These are phyloP conservation scores for Claviceps capensis DNA, from an alignment of 2,329 filamentous ascomycete genomes.

Conservation along the genomic window DNA sequence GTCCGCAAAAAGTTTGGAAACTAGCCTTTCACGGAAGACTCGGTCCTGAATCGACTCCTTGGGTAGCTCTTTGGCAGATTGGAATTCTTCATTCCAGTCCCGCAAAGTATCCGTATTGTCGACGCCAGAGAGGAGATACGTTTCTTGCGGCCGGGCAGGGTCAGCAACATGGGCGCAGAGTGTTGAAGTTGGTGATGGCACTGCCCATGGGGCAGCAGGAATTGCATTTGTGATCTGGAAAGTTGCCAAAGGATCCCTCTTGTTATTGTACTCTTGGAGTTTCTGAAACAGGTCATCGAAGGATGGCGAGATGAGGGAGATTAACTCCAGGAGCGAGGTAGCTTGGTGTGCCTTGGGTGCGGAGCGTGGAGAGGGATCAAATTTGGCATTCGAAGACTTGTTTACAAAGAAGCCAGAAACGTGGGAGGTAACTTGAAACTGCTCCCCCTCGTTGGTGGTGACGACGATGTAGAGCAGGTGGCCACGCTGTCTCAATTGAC, in stretches of 20 bases:
- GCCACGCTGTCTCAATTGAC: slow-evolving; percentile 78
- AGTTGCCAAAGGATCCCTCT: slow-evolving; percentile 75
- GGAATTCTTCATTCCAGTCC: slow-evolving; percentile 99
- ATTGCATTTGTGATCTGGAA: slow-evolving; percentile 95
- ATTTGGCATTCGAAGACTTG: slow-evolving; percentile 89
- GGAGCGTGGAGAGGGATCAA: slow-evolving; percentile 73
- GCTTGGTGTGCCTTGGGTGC: slow-evolving; percentile 65
- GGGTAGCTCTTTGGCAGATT: slow-evolving; percentile 87
- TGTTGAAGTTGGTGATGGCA: slow-evolving; percentile 52
- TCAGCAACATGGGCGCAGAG: slow-evolving; percentile 65
- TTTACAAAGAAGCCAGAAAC: slow-evolving; percentile 95
- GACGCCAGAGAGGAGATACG: slow-evolving; percentile 74
- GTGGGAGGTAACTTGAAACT: slow-evolving; percentile 84
- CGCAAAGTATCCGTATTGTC: slow-evolving; percentile 90
- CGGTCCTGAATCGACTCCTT: slow-evolving; percentile 90
- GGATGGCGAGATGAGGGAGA: slow-evolving; percentile 67
- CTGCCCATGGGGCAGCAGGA: slow-evolving; percentile 83
- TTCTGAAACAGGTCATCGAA: slow-evolving; percentile 65
- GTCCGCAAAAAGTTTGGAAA: slow-evolving; percentile 93
- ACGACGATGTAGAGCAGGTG: slow-evolving; percentile 84
- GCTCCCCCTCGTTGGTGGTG: slow-evolving; percentile 88
- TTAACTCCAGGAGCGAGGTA: slow-evolving; percentile 74
- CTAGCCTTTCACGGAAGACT: slow-evolving; percentile 85
- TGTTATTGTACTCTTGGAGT: slow-evolving; percentile 72
- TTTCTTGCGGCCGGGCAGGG: slow-evolving; percentile 81